Base-by-base conservation (phyloP, 352 stramenopile genomes). In the Globisporangium okanoganense region DNA sequence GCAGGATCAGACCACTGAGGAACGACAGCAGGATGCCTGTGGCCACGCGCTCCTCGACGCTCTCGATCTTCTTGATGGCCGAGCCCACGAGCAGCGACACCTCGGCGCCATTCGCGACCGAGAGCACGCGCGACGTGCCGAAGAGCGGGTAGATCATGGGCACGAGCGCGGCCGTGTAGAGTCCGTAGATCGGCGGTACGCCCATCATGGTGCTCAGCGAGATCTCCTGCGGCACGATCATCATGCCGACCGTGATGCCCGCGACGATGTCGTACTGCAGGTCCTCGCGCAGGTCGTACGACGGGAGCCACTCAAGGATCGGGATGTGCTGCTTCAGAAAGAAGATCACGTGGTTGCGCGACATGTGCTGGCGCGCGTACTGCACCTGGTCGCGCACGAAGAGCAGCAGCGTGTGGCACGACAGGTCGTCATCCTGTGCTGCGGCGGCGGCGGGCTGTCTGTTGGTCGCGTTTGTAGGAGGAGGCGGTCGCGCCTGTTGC, bases 211-310 rank as follows among this genome's bases (percentile, higher is more conserved):
- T 92, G 43, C 82, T 87, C 63, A 97, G 94, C 62, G 76, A 88
- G 76, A 97, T 95, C 56, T 85, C 81, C 66, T 96, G 87, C 24
- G 89, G 89, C 54, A 97, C 78, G 52, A 92, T 79, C 87, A 97
- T 97, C 67, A 97, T 80, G 55, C 82, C 87, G 36, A 87, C 77
- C 5, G 77, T 87, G 35, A 87, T 59, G 59, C 77, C 77, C 5
- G 77, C 72, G 10, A 87, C 76, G 41, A 82, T 40, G 61, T 82
- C 77, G 67, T 79, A 87, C 61, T 72, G 67, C 24, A 87, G 65
- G 61, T 87, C 77, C 35, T 79, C 70, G 35, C 60, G 64, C 13
- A 84, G 43, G 52, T 84, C 71, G 68, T 89, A 89, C 12, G 48
- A 64, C n/a, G 76, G 76, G 12, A 89, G 62, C 79, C 79, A 89